Percentiles rank a stretch among this genome's conserved stretches.
Evolutionary conservation across 2,329 filamentous ascomycete genomes (phyloP).

Genomic region (Aureobasidium sp.): DNA sequence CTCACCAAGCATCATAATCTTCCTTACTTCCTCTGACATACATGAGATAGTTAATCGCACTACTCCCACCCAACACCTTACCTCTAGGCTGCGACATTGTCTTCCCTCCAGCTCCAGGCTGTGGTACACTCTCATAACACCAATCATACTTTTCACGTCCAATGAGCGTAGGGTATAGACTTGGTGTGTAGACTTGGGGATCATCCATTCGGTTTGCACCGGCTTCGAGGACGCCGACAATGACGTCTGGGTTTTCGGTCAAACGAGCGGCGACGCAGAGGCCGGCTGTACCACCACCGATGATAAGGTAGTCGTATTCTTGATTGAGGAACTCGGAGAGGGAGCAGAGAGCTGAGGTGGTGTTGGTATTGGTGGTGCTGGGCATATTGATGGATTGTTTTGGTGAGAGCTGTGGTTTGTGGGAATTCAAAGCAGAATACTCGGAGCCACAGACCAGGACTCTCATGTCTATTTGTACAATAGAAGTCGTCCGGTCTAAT

Average conservation of each 20-base stretch:
- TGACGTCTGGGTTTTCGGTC: constrained; percentile 24
- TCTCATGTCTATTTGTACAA: neutral
- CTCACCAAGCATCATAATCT: constrained; percentile 42
- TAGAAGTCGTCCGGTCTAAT: neutral
- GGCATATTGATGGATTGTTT: neutral
- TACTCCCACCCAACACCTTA: constrained; percentile 42
- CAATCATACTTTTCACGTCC: constrained; percentile 38
- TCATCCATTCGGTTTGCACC: constrained; percentile 32
- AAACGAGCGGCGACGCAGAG: constrained; percentile 27
- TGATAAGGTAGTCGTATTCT: constrained; percentile 31
- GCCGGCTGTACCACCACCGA: constrained; percentile 26
- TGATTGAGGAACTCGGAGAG: constrained; percentile 31
- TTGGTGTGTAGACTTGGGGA: constrained; percentile 36
- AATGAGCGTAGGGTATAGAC: constrained; percentile 35
- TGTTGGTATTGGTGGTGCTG: neutral
- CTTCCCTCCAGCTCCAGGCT: constrained; percentile 31
- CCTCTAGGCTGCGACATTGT: constrained; percentile 38
- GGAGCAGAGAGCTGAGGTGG: constrained; percentile 24
- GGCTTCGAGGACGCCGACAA: constrained; percentile 39
- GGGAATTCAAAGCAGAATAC: no score
- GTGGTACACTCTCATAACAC: constrained; percentile 32
- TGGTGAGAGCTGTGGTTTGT: neutral
- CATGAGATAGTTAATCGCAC: constrained; percentile 45
- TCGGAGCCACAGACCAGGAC: neutral
- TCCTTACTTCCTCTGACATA: constrained; percentile 36